phyloP scores from a whole-genome alignment of 164 flowering plant genomes.

The Annona squamosa region DNA sequence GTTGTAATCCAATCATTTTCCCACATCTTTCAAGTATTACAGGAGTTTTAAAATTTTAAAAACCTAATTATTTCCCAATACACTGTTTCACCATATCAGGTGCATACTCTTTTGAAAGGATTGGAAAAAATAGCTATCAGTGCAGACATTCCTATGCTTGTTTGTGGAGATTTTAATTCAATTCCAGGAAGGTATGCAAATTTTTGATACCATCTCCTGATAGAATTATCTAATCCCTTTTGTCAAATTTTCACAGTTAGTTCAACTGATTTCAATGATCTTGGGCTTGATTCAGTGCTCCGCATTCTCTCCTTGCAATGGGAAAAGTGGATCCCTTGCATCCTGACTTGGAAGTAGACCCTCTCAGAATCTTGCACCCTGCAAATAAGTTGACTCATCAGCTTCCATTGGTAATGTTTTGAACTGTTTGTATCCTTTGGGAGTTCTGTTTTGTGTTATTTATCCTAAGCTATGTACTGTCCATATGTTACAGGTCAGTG shows the following conservation, averaged over 20 bases:
- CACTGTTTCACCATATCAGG: slow-evolving; percentile 28
- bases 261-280: background rate
- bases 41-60: background rate
- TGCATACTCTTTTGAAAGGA: slow-evolving; percentile 87
- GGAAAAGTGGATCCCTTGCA: slow-evolving; percentile 86
- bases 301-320: slow-evolving; percentile 91
- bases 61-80: background rate
- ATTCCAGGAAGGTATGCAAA: slow-evolving; percentile 74
- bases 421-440: background rate
- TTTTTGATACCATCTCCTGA: background rate
- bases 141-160: slow-evolving; percentile 97
- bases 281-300: slow-evolving; percentile 58
- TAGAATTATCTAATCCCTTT: background rate
- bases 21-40: background rate
- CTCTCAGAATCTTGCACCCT: slow-evolving; percentile 82
- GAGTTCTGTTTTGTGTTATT: no score
- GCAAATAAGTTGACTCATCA: slow-evolving; percentile 73
- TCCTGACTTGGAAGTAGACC: slow-evolving; percentile 77
- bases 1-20: slow-evolving; percentile 25
- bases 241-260: background rate
- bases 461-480: background rate
- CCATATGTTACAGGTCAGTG: slow-evolving; percentile 67
- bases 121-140: slow-evolving; percentile 96
- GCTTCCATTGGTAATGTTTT: slow-evolving; percentile 66
- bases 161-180: slow-evolving; percentile 95